phyloP scores from a whole-genome alignment of 805 yeast species.

The Ogataea pini region DNA sequence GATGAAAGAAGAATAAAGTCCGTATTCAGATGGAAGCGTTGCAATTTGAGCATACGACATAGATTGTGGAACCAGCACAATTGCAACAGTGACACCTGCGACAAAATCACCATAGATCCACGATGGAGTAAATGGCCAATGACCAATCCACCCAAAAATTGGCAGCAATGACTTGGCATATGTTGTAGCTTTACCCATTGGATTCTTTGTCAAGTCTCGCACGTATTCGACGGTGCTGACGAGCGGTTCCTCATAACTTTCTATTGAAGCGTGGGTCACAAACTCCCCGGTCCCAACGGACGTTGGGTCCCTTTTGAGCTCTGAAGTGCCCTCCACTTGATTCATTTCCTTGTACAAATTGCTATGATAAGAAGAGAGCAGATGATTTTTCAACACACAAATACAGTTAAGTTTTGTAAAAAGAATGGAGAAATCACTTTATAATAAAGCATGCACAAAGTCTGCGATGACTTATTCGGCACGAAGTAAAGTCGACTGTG shows the following conservation, averaged over 20 bases:
- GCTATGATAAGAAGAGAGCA: too few species aligned
- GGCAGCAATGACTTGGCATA: slow-evolving; percentile 76
- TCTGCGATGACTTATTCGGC: too few species aligned
- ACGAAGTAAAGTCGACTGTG: too few species aligned
- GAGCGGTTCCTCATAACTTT: slow-evolving; percentile 27
- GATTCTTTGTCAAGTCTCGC: slow-evolving; percentile 36
- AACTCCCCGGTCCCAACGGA: slow-evolving; percentile 6
- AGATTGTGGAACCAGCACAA: slow-evolving; percentile 90
- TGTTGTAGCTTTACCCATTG: slow-evolving; percentile 38
- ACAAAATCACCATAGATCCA: slow-evolving; percentile 85
- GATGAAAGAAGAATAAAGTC: slow-evolving; percentile 86
- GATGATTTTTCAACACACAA: too few species aligned
- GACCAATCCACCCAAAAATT: slow-evolving; percentile 77
- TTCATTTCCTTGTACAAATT: neutral
- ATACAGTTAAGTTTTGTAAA: too few species aligned
- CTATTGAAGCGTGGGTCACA: slow-evolving; percentile 5
- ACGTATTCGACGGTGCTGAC: slow-evolving; percentile 32
- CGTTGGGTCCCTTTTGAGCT: neutral
- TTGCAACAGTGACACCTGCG: slow-evolving; percentile 93
- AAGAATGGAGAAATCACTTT: neutral
- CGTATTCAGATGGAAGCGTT: slow-evolving; percentile 76
- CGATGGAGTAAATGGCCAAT: slow-evolving; percentile 59
- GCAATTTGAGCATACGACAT: slow-evolving; percentile 95
- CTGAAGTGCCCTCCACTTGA: neutral
- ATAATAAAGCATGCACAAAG: neutral